These are phyloP conservation scores for Hyaloperonospora arabidopsidis DNA, from an alignment of 352 stramenopile genomes.

Conservation along the genomic window DNA sequence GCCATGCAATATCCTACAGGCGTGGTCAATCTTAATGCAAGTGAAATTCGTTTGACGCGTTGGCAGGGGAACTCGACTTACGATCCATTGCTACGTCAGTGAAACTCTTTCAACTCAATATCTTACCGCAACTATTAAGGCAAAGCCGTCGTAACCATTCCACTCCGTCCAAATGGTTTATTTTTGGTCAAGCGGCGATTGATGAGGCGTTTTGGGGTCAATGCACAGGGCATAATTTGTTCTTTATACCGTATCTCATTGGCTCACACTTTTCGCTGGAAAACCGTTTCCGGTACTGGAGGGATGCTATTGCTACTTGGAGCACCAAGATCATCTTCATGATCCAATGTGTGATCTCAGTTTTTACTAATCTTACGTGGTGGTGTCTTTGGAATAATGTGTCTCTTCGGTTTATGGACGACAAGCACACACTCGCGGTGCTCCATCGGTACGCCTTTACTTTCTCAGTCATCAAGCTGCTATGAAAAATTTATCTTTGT, in stretches of 20 bases:
- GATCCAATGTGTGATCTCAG: background rate
- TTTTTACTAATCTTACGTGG: constrained; percentile 4
- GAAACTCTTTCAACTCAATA: constrained; percentile 4
- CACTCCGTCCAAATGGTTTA: constrained; percentile 5
- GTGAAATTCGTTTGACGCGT: background rate
- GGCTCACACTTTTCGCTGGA: background rate
- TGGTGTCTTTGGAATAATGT: constrained; percentile 5
- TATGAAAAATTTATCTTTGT: background rate
- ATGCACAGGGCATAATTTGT: constrained; percentile 2
- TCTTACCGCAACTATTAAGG: constrained; percentile 6
- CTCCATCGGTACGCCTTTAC: background rate
- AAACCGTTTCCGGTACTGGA: background rate
- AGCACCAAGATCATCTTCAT: constrained; percentile 6
- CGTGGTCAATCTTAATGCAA: background rate
- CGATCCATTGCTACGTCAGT: background rate
- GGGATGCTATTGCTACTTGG: background rate
- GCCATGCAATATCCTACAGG: background rate
- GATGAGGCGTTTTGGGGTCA: constrained; percentile 2
- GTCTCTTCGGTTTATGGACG: background rate
- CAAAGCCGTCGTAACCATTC: background rate
- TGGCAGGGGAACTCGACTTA: constrained; percentile 2
- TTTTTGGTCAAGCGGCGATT: background rate
- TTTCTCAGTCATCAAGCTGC: constrained; percentile 1
- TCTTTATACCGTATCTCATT: too few relatives aligned
- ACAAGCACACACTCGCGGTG: background rate